phyloP scores from a whole-genome alignment of 1,284 basidiomycete genomes.

The Sanguinoderma infundibulare region DNA sequence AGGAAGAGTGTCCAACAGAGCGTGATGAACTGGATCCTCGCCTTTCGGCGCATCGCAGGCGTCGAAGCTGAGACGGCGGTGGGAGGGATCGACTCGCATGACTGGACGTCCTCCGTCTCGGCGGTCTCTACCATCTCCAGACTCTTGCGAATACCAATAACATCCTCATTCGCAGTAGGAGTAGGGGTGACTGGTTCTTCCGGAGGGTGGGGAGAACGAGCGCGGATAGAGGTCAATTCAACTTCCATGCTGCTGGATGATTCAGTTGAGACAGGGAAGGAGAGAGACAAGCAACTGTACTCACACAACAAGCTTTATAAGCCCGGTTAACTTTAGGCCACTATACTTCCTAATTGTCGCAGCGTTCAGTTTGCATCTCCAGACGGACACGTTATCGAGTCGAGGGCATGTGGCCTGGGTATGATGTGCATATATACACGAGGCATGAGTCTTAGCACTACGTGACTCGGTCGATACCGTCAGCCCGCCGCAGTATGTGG shows the following conservation, averaged over 20 bases:
- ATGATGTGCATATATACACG: too few relatives aligned
- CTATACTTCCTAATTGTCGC: too few relatives aligned
- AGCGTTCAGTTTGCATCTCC: not conserved
- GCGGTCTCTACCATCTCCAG: conserved; percentile 4
- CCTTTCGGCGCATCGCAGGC: conserved; percentile 21
- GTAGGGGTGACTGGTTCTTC: conserved; percentile 10
- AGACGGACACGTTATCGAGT: not conserved
- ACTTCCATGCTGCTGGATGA: conserved; percentile 9
- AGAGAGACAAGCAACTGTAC: not conserved
- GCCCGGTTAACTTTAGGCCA: not conserved
- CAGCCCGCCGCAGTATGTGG: too few relatives aligned
- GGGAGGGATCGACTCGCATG: conserved; percentile 4
- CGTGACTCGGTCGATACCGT: not conserved
- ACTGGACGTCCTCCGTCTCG: conserved; percentile 4
- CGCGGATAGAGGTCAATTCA: conserved; percentile 16
- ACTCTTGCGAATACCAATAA: conserved; percentile 10
- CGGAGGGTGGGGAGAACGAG: conserved; percentile 20
- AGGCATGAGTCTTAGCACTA: too few relatives aligned
- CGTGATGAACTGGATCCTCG: conserved; percentile 41
- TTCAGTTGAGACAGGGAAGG: not conserved
- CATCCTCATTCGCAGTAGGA: conserved; percentile 1
- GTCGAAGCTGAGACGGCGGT: conserved; percentile 13
- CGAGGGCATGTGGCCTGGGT: too few relatives aligned
- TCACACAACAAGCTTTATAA: not conserved
- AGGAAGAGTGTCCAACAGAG: conserved; percentile 49